These are phyloP conservation scores for Colletotrichum australisinense DNA, from an alignment of 2,329 filamentous ascomycete genomes.

Conservation along the genomic window DNA sequence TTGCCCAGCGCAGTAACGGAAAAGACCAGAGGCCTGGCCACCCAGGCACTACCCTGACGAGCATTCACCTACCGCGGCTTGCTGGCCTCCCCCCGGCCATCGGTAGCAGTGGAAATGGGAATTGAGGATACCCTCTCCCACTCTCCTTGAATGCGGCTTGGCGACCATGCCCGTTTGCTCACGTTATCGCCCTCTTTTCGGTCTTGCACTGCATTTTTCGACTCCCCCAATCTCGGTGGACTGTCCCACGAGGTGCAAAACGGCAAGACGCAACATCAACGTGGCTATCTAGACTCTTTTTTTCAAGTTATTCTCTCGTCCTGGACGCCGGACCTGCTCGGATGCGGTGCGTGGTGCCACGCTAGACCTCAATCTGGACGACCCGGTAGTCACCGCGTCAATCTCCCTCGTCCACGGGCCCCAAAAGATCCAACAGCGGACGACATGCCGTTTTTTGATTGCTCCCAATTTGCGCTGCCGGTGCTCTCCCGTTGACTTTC, in stretches of 20 bases:
- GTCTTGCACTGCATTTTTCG: slow-evolving; percentile 6
- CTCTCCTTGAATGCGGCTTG: neutral
- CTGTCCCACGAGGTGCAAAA: neutral
- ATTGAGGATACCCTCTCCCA: neutral
- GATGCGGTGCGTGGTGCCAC: neutral
- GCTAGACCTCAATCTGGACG: slow-evolving; percentile 22
- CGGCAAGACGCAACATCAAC: neutral
- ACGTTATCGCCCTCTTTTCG: neutral
- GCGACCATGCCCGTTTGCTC: neutral
- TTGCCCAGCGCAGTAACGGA: neutral
- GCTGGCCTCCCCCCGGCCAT: neutral
- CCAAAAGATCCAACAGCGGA: neutral
- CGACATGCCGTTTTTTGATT: slow-evolving; percentile 19
- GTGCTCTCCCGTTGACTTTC: slow-evolving; percentile 7
- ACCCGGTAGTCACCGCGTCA: slow-evolving; percentile 13
- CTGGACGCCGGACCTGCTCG: neutral
- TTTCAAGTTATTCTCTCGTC: neutral
- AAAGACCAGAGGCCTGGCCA: neutral
- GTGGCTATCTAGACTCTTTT: neutral
- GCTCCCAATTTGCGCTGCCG: slow-evolving; percentile 24
- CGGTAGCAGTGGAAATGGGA: slow-evolving; percentile 1
- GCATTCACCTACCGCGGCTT: neutral
- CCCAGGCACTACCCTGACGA: neutral
- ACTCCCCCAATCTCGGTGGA: neutral
- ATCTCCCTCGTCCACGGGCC: slow-evolving; percentile 9